Evolutionary conservation across 192 early-diverging fungal species (phyloP).

Genomic region (Coemansia umbellata): DNA sequence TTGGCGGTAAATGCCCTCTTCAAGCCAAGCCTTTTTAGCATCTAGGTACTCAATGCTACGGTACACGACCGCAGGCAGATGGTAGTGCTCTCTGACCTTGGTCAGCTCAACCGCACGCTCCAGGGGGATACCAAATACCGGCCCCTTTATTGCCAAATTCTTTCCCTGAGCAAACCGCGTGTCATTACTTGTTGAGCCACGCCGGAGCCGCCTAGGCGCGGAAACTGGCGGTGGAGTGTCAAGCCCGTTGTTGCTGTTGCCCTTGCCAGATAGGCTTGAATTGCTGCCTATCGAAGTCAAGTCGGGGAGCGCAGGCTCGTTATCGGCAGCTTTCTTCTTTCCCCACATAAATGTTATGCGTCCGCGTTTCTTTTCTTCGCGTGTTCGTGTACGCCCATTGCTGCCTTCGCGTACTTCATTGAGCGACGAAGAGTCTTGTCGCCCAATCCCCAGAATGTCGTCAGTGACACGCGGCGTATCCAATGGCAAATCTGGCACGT

Average conservation of each 20-base stretch:
- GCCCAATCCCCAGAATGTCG: conserved; percentile 49
- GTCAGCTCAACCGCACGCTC: conserved; percentile 73
- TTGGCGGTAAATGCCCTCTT: conserved; percentile 94
- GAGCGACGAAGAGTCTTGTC: conserved; percentile 10
- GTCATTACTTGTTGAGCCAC: conserved; percentile 39
- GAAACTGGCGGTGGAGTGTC: conserved; percentile 19
- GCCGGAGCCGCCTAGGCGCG: conserved; percentile 37
- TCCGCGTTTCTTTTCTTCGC: conserved; percentile 53
- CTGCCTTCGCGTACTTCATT: not conserved
- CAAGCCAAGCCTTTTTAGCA: conserved; percentile 77
- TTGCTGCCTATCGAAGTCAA: conserved; percentile 5
- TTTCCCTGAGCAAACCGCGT: conserved; percentile 5
- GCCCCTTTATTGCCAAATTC: conserved; percentile 16
- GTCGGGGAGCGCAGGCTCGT: conserved; percentile 27
- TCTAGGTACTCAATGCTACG: conserved; percentile 96
- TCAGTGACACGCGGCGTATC: conserved; percentile 48
- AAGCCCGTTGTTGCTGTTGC: conserved; percentile 2
- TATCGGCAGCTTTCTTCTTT: conserved; percentile 38
- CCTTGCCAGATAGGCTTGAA: not conserved
- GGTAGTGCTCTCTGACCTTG: conserved; percentile 68
- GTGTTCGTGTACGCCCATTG: conserved; percentile 21
- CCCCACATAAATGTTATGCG: conserved; percentile 55
- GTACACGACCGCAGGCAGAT: conserved; percentile 87
- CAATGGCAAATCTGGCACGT: conserved; percentile 26
- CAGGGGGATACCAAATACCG: conserved; percentile 84